Evolutionary conservation across 306 rosid species (phyloP), one percentile per base, ranked within the genome.

Genomic region (Geum urbanum): DNA sequence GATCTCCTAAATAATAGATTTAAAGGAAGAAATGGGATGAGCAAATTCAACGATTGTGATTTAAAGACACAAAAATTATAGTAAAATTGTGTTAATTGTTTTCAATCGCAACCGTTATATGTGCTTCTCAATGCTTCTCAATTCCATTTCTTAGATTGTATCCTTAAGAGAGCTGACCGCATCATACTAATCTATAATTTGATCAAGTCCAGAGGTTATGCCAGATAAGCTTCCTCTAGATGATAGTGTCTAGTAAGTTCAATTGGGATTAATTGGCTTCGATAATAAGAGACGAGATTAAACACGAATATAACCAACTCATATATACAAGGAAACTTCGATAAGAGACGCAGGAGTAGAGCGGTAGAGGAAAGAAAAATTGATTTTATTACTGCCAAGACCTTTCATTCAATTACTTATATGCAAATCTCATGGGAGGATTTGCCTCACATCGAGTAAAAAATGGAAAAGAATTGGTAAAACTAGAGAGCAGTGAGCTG

Each of bases 341-440:
- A 27, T 57, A n/a, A 60, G 11, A 61, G 2, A 61, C 39, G 27
- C 41, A 40, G 67, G 49, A 50, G 9, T n/a, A 8, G 19, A 40
- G 50, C 64, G 16, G 46, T 14, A 66, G 74, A 71, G 54, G 69
- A 74, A 69, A 74, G 3, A 56, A 59, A 19, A 65, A 9, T 58
- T 57, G 46, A 76, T 74, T 74, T 80, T 79, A 83, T 85, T 85
- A 41, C 64, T 74, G 79, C 69, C 55, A 66, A 67, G 69, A 59
- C 67, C 82, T 84, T 79, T 51, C 84, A 76, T 70, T 63, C 69
- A 75, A 76, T 62, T 80, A 72, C 77, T 75, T 84, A 78, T 86
- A 82, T 84, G 86, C 81, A 81, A 70, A 75, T 74, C 37, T 32
- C 75, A 73, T 44, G 80, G 84, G 68, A 58, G 78, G 27, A 32